These are phyloP conservation scores for Ramichloridium luteum DNA, from an alignment of 2,329 filamentous ascomycete species.

Conservation along the genomic window DNA sequence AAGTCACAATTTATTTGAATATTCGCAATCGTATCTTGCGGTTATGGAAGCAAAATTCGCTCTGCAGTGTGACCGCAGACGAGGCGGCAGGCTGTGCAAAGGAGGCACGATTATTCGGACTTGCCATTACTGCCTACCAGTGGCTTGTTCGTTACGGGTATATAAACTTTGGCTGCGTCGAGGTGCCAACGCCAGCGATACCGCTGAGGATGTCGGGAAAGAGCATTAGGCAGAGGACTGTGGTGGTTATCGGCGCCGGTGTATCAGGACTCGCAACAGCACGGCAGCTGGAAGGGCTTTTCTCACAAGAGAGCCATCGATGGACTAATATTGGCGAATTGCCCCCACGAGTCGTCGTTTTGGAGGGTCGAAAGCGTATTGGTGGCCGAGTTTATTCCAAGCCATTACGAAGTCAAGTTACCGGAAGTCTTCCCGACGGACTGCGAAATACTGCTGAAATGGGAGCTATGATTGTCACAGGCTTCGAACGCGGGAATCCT, in stretches of 20 bases:
- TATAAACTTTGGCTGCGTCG: constrained; percentile 90
- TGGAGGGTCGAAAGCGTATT: constrained; percentile 78
- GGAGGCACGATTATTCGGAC: constrained; percentile 76
- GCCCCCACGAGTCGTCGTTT: constrained; percentile 60
- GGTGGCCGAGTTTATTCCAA: constrained; percentile 91
- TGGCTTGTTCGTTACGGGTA: constrained; percentile 87
- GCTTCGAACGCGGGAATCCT: constrained; percentile 90
- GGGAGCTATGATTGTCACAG: constrained; percentile 96
- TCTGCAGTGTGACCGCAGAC: constrained; percentile 65
- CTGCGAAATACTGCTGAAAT: constrained; percentile 77
- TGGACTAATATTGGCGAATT: constrained; percentile 54
- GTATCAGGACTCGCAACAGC: constrained; percentile 87
- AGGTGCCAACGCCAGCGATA: constrained; percentile 39
- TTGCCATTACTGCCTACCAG: constrained; percentile 78
- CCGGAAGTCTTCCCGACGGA: constrained; percentile 38
- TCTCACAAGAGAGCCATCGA: constrained; percentile 62
- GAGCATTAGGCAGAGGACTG: constrained; percentile 50
- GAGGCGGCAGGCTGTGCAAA: constrained; percentile 85
- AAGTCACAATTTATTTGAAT: constrained; percentile 92
- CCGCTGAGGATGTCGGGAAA: constrained; percentile 26
- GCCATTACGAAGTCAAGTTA: constrained; percentile 48
- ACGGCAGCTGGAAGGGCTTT: constrained; percentile 77
- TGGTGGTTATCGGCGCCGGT: constrained; percentile 85
- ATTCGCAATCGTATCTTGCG: constrained; percentile 89
- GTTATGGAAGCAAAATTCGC: constrained; percentile 77